Conservation (phyloP, 345 rosid genomes). For the Mercurialis annua region DNA sequence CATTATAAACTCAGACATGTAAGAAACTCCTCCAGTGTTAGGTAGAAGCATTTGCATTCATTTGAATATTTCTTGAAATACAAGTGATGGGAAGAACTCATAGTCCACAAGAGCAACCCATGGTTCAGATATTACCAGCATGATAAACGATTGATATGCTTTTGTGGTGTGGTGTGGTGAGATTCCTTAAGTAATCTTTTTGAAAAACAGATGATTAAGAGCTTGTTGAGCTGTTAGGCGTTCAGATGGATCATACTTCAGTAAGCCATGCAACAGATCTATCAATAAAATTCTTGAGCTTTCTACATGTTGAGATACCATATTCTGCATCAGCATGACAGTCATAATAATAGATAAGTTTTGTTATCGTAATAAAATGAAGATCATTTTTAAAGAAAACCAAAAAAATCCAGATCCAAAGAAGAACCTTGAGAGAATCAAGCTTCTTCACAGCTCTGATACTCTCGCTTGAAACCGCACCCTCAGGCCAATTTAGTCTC, state of each 20-base stretch:
- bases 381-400: background rate
- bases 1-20: background rate
- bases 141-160: background rate
- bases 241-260: slow-evolving; percentile 63
- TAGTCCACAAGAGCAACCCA: background rate
- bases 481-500: slow-evolving; percentile 83
- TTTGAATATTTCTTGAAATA: background rate
- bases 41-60: background rate
- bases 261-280: slow-evolving; percentile 56
- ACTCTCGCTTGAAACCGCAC: slow-evolving; percentile 76
- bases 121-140: background rate
- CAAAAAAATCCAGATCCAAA: background rate
- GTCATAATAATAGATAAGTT: background rate
- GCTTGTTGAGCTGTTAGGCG: slow-evolving; percentile 68
- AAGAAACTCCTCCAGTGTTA: too few species aligned
- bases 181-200: slow-evolving; percentile 26
- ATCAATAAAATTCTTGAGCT: slow-evolving; percentile 41
- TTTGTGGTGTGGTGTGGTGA: background rate
- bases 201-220: slow-evolving; percentile 70
- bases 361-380: background rate
- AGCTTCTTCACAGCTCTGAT: slow-evolving; percentile 81
- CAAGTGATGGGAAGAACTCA: background rate
- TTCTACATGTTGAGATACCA: slow-evolving; percentile 48
- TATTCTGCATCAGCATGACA: slow-evolving; percentile 41
- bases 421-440: slow-evolving; percentile 47